Evolutionary conservation across 345 rosid genomes (phyloP), one percentile per base, ranked within the genome.

Genomic region (Cardamine resedifolia): DNA sequence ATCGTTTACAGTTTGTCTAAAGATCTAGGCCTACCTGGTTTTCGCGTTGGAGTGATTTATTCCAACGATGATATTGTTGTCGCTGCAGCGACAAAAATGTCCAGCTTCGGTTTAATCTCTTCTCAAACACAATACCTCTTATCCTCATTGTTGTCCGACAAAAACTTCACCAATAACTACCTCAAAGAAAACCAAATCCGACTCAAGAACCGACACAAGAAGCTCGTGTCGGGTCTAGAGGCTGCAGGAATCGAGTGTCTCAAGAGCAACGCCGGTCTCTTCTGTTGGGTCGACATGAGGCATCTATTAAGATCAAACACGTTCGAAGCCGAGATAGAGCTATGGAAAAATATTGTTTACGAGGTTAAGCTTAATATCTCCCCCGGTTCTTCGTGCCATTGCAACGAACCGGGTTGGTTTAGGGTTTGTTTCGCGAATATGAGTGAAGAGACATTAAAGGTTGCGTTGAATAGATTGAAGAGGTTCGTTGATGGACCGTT

Each of bases 21-120:
- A 59, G 96, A 90, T 79, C 85, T 90, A 31, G 96, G 96, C 28
- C 93, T 90, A 2, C 93, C 96, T 60, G 96, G 96, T 74, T 90
- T 90, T 83, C 88, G 96, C 66, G 93, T 90, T 65, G 96, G 91
- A 51, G 93, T 88, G 59, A 82, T 90, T 67, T 85, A 90, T 78
- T 87, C 96, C 77, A 88, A 87, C 77, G 88, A 90, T 71, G 82
- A 83, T 58, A 68, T 57, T 69, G 89, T 90, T 57, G 86, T 90
- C 26, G 85, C 87, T 0, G 83, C 96, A 0, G 93, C 96, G 38
- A 90, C 91, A 20, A 90, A 90, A 79, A 90, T 90, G 96, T 90
- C 96, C 34, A 90, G 96, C 64, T 90, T 90, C 48, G 96, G 96
- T 61, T 83, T 87, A 26, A 84, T 90, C 62, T 90, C 96, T 23